Conservation (phyloP, 441 rosid genomes). For the Theobroma grandiflorum region DNA sequence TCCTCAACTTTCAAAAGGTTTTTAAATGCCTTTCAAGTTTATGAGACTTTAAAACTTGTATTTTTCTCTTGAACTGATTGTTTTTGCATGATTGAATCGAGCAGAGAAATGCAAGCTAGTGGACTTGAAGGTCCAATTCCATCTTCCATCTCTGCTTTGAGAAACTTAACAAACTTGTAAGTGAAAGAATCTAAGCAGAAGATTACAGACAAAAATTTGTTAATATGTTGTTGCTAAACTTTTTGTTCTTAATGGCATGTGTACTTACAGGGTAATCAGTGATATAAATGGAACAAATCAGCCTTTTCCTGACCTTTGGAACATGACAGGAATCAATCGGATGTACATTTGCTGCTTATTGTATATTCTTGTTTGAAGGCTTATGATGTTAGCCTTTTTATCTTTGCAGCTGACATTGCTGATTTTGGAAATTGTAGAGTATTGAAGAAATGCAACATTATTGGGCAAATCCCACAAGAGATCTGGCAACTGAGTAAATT, state of each 20-base stretch:
- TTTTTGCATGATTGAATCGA: constrained; percentile 20
- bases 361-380: background rate
- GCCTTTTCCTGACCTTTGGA: constrained; percentile 52
- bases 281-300: constrained; percentile 50
- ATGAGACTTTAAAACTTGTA: background rate
- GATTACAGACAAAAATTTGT: background rate
- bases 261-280: constrained; percentile 58
- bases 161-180: constrained; percentile 44
- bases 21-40: background rate
- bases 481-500: constrained; percentile 41
- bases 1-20: constrained; percentile 15
- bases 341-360: constrained; percentile 35
- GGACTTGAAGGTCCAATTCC: constrained; percentile 60
- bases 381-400: constrained; percentile 1
- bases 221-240: constrained; percentile 10
- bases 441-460: constrained; percentile 46
- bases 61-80: constrained; percentile 14
- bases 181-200: constrained; percentile 30
- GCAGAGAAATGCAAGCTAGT: constrained; percentile 55
- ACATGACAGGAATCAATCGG: constrained; percentile 34
- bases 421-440: constrained; percentile 32
- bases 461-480: constrained; percentile 43
- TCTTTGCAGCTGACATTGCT: constrained; percentile 9
- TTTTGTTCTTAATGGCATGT: background rate
- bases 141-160: constrained; percentile 44